Evolutionary conservation across 495 filamentous ascomycete genomes (phyloP).

Genomic region (Geoglossum glabrum): DNA sequence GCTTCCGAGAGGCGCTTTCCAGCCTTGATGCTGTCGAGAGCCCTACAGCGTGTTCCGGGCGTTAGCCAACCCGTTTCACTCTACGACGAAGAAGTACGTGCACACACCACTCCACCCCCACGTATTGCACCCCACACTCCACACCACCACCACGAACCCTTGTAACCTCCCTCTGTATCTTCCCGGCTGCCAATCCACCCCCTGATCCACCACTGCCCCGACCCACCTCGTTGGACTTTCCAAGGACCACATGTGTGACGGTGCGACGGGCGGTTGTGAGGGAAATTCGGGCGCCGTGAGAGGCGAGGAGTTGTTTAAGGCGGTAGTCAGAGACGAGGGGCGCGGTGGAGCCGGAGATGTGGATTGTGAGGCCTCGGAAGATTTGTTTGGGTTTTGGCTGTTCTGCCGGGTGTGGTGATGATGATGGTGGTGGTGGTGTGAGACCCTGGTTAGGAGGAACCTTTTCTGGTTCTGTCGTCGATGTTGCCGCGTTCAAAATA

Average conservation of each 20-base stretch:
- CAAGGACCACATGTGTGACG: slow-evolving; percentile 79
- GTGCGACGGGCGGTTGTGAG: slow-evolving; percentile 44
- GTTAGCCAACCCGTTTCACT: not conserved
- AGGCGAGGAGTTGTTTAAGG: slow-evolving; percentile 56
- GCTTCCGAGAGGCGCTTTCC: slow-evolving; percentile 53
- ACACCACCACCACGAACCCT: slow-evolving; percentile 35
- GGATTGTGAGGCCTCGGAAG: slow-evolving; percentile 49
- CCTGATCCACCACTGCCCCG: slow-evolving; percentile 33
- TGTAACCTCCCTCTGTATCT: slow-evolving; percentile 57
- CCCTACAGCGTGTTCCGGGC: slow-evolving; percentile 27
- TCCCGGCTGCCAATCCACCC: slow-evolving; percentile 59
- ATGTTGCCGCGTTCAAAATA: slow-evolving; percentile 5
- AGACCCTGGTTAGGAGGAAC: not conserved
- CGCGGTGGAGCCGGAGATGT: slow-evolving; percentile 74
- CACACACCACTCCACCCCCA: slow-evolving; percentile 61
- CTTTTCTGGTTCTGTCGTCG: not conserved
- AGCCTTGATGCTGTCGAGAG: slow-evolving; percentile 56
- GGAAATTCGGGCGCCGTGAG: slow-evolving; percentile 50
- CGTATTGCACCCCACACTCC: slow-evolving; percentile 55
- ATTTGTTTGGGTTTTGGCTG: slow-evolving; percentile 22
- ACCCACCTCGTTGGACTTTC: slow-evolving; percentile 26
- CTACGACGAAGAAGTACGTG: not conserved
- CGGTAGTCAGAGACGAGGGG: slow-evolving; percentile 70
- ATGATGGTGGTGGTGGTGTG: not conserved
- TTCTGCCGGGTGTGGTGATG: not conserved